A percentile compares a stretch with the other conserved stretches of the same genome.
phyloP scores from a whole-genome alignment of 2,329 filamentous ascomycete species.

The Sclerotinia minor region DNA sequence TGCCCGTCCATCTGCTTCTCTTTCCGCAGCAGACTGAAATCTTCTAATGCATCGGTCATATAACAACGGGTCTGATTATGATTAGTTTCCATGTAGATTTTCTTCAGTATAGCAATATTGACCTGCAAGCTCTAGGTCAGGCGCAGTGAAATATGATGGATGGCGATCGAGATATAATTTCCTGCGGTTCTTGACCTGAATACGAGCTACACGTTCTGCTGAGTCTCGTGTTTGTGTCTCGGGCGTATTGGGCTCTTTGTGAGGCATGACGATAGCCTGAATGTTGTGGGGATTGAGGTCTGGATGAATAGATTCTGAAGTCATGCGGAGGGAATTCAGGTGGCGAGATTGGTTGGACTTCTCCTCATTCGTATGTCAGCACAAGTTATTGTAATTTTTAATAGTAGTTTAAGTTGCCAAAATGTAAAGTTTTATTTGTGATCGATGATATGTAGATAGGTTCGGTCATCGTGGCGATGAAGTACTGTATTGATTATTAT shows the following conservation, averaged over 20 bases:
- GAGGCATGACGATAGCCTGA: slow-evolving; percentile 34
- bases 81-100: slow-evolving; percentile 25
- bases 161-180: slow-evolving; percentile 42
- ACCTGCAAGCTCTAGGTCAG: slow-evolving; percentile 42
- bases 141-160: slow-evolving; percentile 41
- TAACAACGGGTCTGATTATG: slow-evolving; percentile 40
- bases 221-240: slow-evolving; percentile 23
- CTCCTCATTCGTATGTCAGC: not conserved
- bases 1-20: slow-evolving; percentile 42
- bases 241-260: slow-evolving; percentile 30
- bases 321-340: slow-evolving; percentile 12
- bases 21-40: slow-evolving; percentile 41
- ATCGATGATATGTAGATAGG: slow-evolving; percentile 1
- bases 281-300: slow-evolving; percentile 19
- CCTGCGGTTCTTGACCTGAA: slow-evolving; percentile 41
- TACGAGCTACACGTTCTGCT: slow-evolving; percentile 32
- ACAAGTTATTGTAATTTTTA: not conserved
- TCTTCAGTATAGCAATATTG: slow-evolving; percentile 11
- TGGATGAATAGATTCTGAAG: slow-evolving; percentile 16
- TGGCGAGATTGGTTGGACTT: slow-evolving; percentile 14
- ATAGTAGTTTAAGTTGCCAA: not conserved
- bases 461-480: slow-evolving; percentile 9
- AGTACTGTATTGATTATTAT: not conserved
- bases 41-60: slow-evolving; percentile 42
- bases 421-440: not conserved